A percentile compares a stretch with the other conserved stretches of the same genome.
These are phyloP conservation scores for Staphylotrichum longicolle DNA, from an alignment of 495 filamentous ascomycete species.

Conservation along the genomic window DNA sequence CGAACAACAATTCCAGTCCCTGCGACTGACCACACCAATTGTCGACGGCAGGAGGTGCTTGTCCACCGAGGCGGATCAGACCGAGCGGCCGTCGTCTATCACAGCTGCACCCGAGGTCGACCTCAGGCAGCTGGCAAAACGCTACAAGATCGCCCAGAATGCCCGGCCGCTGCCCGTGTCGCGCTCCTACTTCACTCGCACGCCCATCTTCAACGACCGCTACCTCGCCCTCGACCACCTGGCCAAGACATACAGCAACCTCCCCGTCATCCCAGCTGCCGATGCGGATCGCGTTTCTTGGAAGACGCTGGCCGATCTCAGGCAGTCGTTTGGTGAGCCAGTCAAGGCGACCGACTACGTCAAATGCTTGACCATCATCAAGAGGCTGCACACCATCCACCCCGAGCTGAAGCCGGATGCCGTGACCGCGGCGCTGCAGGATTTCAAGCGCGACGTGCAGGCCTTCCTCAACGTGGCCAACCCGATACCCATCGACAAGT, in stretches of 20 bases:
- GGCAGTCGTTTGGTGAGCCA: conserved; percentile 67
- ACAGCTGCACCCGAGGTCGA: conserved; percentile 25
- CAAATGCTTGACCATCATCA: conserved; percentile 68
- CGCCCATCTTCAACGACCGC: conserved; percentile 81
- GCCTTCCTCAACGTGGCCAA: conserved; percentile 59
- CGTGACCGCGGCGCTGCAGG: conserved; percentile 59
- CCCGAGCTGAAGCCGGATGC: conserved; percentile 70
- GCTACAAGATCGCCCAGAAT: conserved; percentile 18
- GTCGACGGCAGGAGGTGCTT: conserved; percentile 21
- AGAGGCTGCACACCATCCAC: conserved; percentile 81
- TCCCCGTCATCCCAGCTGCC: conserved; percentile 62
- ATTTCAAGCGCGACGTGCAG: conserved; percentile 74
- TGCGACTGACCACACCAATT: conserved; percentile 22
- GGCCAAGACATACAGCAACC: conserved; percentile 62
- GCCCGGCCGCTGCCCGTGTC: conserved; percentile 80
- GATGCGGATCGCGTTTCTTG: conserved; percentile 78
- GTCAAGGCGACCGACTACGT: conserved; percentile 78
- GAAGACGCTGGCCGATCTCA: conserved; percentile 76
- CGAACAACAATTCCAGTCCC: conserved; percentile 30
- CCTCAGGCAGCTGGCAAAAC: conserved; percentile 6
- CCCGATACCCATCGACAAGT: conserved; percentile 61
- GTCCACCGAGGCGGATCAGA: conserved; percentile 21
- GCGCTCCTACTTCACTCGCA: conserved; percentile 89
- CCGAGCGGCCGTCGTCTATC: conserved; percentile 21
- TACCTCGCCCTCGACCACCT: conserved; percentile 70